These are phyloP conservation scores for Bremia lactucae DNA, from an alignment of 352 stramenopile species.

Conservation along the genomic window DNA sequence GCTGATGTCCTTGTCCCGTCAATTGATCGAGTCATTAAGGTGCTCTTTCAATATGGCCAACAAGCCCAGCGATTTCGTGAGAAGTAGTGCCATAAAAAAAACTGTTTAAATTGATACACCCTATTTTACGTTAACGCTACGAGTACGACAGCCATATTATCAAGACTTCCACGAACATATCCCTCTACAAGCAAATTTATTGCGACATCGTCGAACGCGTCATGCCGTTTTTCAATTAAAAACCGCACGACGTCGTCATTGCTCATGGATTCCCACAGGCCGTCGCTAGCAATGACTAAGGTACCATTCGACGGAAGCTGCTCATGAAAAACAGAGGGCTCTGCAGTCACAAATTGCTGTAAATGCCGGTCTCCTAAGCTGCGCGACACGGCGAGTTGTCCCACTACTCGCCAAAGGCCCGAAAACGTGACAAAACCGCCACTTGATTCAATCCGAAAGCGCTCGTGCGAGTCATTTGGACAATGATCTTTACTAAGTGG, in stretches of 20 bases:
- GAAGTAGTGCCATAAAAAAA: too few species aligned
- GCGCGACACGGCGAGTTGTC: constrained; percentile 85
- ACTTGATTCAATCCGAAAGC: constrained; percentile 58
- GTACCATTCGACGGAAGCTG: constrained; percentile 11
- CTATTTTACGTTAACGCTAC: constrained; percentile 14
- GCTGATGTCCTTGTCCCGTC: constrained; percentile 78
- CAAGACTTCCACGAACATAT: constrained; percentile 89
- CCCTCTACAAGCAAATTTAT: constrained; percentile 82
- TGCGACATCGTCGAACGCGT: constrained; percentile 56
- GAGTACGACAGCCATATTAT: constrained; percentile 89
- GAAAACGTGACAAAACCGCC: constrained; percentile 60
- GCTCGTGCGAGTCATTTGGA: constrained; percentile 39
- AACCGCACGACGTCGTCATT: constrained; percentile 43
- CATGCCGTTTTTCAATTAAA: constrained; percentile 16
- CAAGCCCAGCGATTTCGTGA: constrained; percentile 55
- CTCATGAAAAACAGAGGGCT: constrained; percentile 62
- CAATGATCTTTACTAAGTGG: constrained; percentile 52
- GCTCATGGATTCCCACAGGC: constrained; percentile 62
- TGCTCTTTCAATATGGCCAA: constrained; percentile 78
- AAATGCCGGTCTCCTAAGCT: constrained; percentile 87
- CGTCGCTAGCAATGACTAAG: constrained; percentile 64
- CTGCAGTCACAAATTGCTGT: constrained; percentile 64
- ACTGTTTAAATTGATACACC: too few species aligned
- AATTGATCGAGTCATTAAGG: constrained; percentile 63
- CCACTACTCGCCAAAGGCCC: constrained; percentile 81